phyloP scores from a whole-genome alignment of 2,329 filamentous ascomycete genomes.

The Penicillium sp. region DNA sequence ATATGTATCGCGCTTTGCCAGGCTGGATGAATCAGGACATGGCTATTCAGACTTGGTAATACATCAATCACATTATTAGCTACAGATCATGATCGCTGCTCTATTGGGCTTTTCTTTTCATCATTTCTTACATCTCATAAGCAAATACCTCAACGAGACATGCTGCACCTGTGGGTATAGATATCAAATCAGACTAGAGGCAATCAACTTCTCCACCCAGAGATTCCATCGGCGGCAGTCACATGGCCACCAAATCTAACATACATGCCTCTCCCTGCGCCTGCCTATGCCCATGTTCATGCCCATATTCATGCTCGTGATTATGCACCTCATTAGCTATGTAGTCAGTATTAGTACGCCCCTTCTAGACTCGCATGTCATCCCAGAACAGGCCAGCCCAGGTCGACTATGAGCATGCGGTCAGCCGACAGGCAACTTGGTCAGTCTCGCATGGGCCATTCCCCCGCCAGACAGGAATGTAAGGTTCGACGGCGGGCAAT shows the following conservation, averaged over 20 bases:
- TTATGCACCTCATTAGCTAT: neutral
- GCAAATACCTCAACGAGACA: neutral
- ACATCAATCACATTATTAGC: neutral
- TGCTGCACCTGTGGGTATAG: neutral
- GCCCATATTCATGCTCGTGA: neutral
- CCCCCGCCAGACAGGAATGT: slow-evolving; percentile 19
- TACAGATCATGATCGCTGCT: neutral
- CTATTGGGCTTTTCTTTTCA: neutral
- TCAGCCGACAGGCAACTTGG: slow-evolving; percentile 46
- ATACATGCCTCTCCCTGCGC: neutral
- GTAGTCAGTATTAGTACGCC: neutral
- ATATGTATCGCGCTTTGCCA: neutral
- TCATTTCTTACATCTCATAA: neutral
- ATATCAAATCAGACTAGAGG: neutral
- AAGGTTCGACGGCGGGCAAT: slow-evolving; percentile 18
- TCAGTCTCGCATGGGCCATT: slow-evolving; percentile 31
- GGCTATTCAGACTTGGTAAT: neutral
- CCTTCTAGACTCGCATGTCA: slow-evolving; percentile 29
- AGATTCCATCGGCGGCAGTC: neutral
- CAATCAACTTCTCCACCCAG: neutral
- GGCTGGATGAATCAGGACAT: neutral
- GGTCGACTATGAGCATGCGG: neutral
- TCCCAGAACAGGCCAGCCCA: slow-evolving; percentile 48
- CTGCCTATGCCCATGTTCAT: neutral
- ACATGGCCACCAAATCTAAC: neutral